Evolutionary conservation across 805 yeast genomes (phyloP).

Genomic region (Maudiozyma barnettii): DNA sequence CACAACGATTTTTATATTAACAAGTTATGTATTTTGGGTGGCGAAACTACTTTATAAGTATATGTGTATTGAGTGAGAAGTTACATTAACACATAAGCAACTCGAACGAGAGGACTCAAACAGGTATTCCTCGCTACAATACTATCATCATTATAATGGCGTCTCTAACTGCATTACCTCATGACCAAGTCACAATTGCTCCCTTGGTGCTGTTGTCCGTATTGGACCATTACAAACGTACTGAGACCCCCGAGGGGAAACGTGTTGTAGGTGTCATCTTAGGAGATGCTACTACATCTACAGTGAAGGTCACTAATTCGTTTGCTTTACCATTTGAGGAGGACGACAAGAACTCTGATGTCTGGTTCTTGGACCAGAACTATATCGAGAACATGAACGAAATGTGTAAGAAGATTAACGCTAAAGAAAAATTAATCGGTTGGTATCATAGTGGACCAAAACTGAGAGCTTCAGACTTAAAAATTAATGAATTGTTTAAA

Average conservation of each 20-base stretch:
- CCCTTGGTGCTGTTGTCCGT: constrained; percentile 90
- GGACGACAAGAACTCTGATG: constrained; percentile 81
- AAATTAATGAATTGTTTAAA: constrained; percentile 83
- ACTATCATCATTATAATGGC: constrained; percentile 1
- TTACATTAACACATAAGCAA: too few species aligned
- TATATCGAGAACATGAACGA: constrained; percentile 93
- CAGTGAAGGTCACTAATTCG: constrained; percentile 74
- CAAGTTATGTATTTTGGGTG: too few species aligned
- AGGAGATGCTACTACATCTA: constrained; percentile 53
- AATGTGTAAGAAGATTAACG: constrained; percentile 96
- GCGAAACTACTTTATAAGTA: neutral
- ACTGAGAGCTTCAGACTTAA: constrained; percentile 75
- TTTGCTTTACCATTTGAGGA: constrained; percentile 98
- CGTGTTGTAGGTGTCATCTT: constrained; percentile 90
- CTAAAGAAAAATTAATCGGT: constrained; percentile 92
- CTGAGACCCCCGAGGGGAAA: constrained; percentile 61
- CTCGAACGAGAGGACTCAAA: too few species aligned
- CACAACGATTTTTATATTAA: too few species aligned
- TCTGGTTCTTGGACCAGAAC: constrained; percentile 96
- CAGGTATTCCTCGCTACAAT: too few species aligned
- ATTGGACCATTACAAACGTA: constrained; percentile 90
- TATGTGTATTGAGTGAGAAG: neutral
- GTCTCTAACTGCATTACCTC: constrained; percentile 7
- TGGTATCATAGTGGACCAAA: constrained; percentile 99
- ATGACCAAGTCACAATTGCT: constrained; percentile 76